Conservation (phyloP, 2,329 filamentous ascomycete genomes). For the Calonectria fujianensis region DNA sequence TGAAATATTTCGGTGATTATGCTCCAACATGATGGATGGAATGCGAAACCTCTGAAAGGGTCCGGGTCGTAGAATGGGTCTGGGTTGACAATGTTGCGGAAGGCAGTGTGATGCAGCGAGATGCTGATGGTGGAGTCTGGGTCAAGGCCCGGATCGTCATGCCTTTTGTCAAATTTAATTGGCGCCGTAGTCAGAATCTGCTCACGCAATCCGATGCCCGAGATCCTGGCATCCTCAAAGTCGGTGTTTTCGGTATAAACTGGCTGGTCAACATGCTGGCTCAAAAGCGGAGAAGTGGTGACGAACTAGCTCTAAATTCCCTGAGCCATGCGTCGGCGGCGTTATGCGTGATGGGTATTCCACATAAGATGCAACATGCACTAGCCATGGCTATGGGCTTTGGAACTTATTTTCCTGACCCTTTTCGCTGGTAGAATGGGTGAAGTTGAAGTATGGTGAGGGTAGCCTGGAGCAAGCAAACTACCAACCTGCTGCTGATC, state of each 20-base stretch:
- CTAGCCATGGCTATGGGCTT: not conserved
- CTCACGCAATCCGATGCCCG: not conserved
- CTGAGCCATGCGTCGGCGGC: not conserved
- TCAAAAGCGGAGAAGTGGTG: not conserved
- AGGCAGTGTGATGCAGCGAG: slow-evolving; percentile 15
- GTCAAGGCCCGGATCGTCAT: slow-evolving; percentile 27
- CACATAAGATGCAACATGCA: not conserved
- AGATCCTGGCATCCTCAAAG: slow-evolving; percentile 7
- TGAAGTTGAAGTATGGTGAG: not conserved
- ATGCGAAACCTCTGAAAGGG: slow-evolving; percentile 39
- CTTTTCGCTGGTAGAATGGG: not conserved
- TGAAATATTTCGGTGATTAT: slow-evolving; percentile 26
- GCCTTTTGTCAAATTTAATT: not conserved
- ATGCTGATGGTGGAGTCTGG: slow-evolving; percentile 11
- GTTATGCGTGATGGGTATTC: slow-evolving; percentile 3
- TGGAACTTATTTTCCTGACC: no score
- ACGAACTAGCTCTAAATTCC: slow-evolving; percentile 12
- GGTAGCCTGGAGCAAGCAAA: not conserved
- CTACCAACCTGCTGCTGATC: not conserved
- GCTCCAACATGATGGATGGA: slow-evolving; percentile 40
- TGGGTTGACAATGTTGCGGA: slow-evolving; percentile 13
- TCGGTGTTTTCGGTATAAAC: slow-evolving; percentile 19
- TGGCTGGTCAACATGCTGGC: not conserved
- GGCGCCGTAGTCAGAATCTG: not conserved
- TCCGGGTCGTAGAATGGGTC: slow-evolving; percentile 3